Conservation (phyloP, 257 asterid genomes). For the Fraxinus excelsior region DNA sequence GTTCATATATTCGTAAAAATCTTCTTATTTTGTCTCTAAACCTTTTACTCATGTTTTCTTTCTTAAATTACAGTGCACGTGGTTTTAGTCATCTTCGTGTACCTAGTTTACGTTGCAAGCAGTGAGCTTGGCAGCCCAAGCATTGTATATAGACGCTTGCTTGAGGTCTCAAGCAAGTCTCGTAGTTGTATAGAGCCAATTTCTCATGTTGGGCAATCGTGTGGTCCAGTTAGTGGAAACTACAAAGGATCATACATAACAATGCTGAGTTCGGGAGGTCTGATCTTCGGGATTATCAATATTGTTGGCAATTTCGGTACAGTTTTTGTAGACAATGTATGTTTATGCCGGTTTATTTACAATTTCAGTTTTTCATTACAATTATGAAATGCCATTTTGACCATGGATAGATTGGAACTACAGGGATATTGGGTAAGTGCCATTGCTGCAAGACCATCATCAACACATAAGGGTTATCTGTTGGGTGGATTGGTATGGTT, state of each 20-base stretch:
- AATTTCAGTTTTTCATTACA: background rate
- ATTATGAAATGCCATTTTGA: background rate
- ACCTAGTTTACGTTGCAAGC: slow-evolving; percentile 72
- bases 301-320: slow-evolving; percentile 93
- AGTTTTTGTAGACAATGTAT: slow-evolving; percentile 86
- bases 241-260: slow-evolving; percentile 79
- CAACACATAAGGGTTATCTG: slow-evolving; percentile 90
- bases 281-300: slow-evolving; percentile 88
- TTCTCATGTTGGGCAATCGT: slow-evolving; percentile 67
- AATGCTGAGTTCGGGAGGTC: slow-evolving; percentile 90
- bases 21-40: slow-evolving; percentile 7
- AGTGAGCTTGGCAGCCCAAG: slow-evolving; percentile 85
- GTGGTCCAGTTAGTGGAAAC: slow-evolving; percentile 83
- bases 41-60: background rate
- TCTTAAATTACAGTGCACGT: slow-evolving; percentile 66
- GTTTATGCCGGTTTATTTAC: slow-evolving; percentile 18
- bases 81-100: slow-evolving; percentile 79
- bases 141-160: slow-evolving; percentile 59
- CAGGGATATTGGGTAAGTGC: slow-evolving; percentile 98
- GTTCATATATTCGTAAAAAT: background rate
- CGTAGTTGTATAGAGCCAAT: slow-evolving; percentile 67
- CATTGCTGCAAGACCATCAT: slow-evolving; percentile 94
- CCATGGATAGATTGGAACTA: background rate
- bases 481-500: slow-evolving; percentile 93
- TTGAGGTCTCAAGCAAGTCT: slow-evolving; percentile 72